These are phyloP conservation scores for Saccharomyces pastorianus DNA, from an alignment of 1,139 yeast species.

Conservation along the genomic window DNA sequence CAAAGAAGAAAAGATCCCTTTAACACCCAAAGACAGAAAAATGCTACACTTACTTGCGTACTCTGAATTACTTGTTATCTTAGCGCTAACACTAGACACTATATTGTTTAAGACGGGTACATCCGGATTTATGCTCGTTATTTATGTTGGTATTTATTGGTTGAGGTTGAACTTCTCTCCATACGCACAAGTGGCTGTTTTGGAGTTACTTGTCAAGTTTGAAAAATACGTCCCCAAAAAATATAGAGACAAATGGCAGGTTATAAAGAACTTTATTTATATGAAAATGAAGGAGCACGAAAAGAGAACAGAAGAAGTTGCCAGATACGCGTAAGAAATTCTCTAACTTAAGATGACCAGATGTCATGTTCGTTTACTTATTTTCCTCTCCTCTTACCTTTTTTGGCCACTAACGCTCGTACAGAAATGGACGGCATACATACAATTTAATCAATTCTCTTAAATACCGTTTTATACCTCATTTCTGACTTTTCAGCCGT, in stretches of 20 bases:
- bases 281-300: constrained; percentile 19
- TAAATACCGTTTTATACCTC: background rate
- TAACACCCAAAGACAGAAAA: constrained; percentile 20
- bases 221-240: constrained; percentile 32
- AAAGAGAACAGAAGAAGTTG: constrained; percentile 20
- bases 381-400: background rate
- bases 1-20: constrained; percentile 36
- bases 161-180: constrained; percentile 44
- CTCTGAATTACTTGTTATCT: constrained; percentile 49
- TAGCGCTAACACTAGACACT: constrained; percentile 51
- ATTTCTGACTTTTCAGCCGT: background rate
- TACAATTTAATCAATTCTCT: background rate
- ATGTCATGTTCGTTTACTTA: background rate
- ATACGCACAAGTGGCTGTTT: constrained; percentile 32
- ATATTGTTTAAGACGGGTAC: constrained; percentile 53
- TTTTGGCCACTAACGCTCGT: background rate
- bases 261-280: constrained; percentile 27
- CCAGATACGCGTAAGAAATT: background rate
- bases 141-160: constrained; percentile 59
- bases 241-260: constrained; percentile 28
- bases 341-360: background rate
- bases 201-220: constrained; percentile 23
- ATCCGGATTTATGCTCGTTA: constrained; percentile 56
- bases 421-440: background rate
- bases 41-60: constrained; percentile 49